A percentile compares a stretch with the other conserved stretches of the same genome.
phyloP scores from a whole-genome alignment of 148 eudicot genomes.

The Rhododendron henanense region DNA sequence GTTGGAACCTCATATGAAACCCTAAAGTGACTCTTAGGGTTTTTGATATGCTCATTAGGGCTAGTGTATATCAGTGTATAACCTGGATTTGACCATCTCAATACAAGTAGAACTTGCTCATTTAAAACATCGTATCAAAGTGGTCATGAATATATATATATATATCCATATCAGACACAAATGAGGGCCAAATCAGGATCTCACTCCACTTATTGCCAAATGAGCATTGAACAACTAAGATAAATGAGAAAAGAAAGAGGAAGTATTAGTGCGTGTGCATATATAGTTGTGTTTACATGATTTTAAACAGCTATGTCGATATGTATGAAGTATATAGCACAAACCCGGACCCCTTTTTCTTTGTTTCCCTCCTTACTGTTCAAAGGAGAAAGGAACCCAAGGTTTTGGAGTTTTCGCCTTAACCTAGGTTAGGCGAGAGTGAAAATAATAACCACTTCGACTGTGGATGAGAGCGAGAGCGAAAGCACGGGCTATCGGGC shows the following conservation, averaged over 20 bases:
- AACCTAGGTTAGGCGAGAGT: too few species aligned
- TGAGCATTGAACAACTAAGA: not conserved
- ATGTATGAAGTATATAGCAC: too few species aligned
- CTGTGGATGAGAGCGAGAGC: too few species aligned
- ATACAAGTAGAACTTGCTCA: not conserved
- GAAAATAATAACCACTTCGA: too few species aligned
- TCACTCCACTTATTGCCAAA: not conserved
- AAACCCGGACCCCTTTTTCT: too few species aligned
- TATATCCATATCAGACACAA: not conserved
- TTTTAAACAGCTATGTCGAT: not conserved
- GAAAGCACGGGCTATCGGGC: not conserved
- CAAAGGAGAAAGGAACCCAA: too few species aligned
- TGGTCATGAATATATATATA: not conserved
- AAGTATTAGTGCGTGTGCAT: not conserved
- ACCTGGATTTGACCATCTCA: not conserved
- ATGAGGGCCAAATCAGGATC: not conserved
- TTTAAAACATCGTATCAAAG: not conserved
- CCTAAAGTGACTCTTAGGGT: not conserved
- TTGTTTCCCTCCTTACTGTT: too few species aligned
- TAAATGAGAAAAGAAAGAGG: not conserved
- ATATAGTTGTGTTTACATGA: not conserved
- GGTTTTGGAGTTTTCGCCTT: too few species aligned
- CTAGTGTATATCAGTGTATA: not conserved
- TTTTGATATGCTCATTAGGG: not conserved
- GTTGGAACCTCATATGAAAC: not conserved